Evolutionary conservation across 495 filamentous ascomycete species (phyloP).

Genomic region (Penicillium turbatum): DNA sequence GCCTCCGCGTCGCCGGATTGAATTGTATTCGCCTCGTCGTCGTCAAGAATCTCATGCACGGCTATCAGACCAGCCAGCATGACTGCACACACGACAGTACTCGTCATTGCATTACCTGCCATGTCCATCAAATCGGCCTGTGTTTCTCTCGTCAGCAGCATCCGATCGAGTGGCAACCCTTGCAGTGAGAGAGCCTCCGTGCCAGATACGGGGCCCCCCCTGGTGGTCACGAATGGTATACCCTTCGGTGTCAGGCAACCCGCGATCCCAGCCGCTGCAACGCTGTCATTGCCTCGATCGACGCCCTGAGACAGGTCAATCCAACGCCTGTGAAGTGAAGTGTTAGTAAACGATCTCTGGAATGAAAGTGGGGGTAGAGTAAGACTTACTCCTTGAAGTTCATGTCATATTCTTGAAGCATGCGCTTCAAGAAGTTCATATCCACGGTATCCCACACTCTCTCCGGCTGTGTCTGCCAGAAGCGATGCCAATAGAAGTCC

Average conservation of each 20-base stretch:
- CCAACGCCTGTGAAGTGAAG: constrained; percentile 38
- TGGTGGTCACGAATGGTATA: constrained; percentile 57
- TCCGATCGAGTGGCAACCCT: constrained; percentile 60
- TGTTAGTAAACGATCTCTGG: not conserved
- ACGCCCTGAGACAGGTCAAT: constrained; percentile 76
- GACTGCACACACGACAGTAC: constrained; percentile 65
- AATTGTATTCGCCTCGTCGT: constrained; percentile 6
- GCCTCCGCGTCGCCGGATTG: not conserved
- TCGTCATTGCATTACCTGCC: constrained; percentile 81
- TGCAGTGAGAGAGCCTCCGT: constrained; percentile 66
- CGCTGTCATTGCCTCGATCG: constrained; percentile 50
- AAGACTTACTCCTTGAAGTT: constrained; percentile 56
- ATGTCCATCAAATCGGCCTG: constrained; percentile 65
- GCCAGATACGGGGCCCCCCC: constrained; percentile 60
- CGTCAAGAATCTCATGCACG: constrained; percentile 33
- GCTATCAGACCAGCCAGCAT: constrained; percentile 53
- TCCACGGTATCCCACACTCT: constrained; percentile 68
- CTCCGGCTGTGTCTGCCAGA: constrained; percentile 45
- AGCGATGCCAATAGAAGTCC: constrained; percentile 53
- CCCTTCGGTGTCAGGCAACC: constrained; percentile 70
- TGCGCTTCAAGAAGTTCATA: constrained; percentile 50
- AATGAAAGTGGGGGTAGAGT: not conserved
- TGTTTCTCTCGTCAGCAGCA: constrained; percentile 61
- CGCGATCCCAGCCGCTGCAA: constrained; percentile 51
- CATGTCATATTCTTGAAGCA: constrained; percentile 49